Evolutionary conservation across 2,329 filamentous ascomycete genomes (phyloP).

Genomic region (Curvularia lunata): DNA sequence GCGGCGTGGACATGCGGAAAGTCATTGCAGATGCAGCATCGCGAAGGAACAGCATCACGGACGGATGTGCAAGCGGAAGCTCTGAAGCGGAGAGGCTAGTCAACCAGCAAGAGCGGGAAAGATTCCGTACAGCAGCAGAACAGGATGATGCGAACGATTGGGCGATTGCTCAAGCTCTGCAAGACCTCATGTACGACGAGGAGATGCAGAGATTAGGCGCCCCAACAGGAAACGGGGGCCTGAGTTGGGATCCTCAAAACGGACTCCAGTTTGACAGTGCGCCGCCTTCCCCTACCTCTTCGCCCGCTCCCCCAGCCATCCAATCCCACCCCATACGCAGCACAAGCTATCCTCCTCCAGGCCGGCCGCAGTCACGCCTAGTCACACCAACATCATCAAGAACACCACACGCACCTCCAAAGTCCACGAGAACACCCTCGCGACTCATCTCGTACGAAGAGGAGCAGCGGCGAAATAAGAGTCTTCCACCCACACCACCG

Average conservation of each 20-base stretch:
- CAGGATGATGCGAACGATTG: conserved; percentile 88
- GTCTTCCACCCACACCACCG: conserved; percentile 41
- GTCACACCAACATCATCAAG: conserved; percentile 28
- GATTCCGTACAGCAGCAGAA: conserved; percentile 82
- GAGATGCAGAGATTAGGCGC: conserved; percentile 56
- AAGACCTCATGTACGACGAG: conserved; percentile 86
- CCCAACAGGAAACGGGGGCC: conserved; percentile 42
- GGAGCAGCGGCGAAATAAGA: conserved; percentile 32
- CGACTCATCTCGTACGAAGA: conserved; percentile 40
- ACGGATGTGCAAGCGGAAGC: conserved; percentile 77
- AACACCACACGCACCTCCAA: conserved; percentile 17
- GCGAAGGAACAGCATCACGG: conserved; percentile 67
- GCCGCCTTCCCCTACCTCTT: conserved; percentile 53
- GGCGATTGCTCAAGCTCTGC: conserved; percentile 83
- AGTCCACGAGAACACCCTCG: conserved; percentile 22
- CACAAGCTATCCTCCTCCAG: conserved; percentile 26
- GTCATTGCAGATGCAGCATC: conserved; percentile 76
- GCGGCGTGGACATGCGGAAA: conserved; percentile 71
- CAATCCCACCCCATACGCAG: conserved; percentile 18
- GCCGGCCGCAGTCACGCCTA: conserved; percentile 45
- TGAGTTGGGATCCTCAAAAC: conserved; percentile 47
- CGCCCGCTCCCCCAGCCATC: conserved; percentile 46
- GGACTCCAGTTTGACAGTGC: conserved; percentile 53
- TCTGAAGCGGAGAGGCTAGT: conserved; percentile 70
- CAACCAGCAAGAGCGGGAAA: conserved; percentile 69